Conservation (phyloP, 495 filamentous ascomycete genomes). For the Penicillium riverlandense region DNA sequence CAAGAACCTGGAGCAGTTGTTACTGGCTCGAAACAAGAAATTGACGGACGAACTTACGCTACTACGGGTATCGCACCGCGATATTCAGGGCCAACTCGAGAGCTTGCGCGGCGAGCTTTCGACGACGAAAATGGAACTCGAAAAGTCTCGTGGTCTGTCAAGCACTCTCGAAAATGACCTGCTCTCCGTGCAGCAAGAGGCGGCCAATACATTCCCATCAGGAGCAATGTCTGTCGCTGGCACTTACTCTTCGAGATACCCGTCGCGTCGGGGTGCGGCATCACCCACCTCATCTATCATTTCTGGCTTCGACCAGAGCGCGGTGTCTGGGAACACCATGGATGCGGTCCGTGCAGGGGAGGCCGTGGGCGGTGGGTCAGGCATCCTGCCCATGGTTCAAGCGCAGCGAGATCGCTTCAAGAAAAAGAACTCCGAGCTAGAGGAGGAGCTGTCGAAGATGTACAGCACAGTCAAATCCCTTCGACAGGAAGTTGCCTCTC, state of each 20-base stretch:
- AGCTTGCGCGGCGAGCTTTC: constrained; percentile 77
- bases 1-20: constrained; percentile 77
- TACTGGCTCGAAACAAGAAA: constrained; percentile 92
- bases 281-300: constrained; percentile 98
- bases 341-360: constrained; percentile 59
- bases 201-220: constrained; percentile 73
- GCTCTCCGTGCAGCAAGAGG: constrained; percentile 75
- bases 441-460: constrained; percentile 78
- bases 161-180: constrained; percentile 90
- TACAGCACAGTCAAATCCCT: constrained; percentile 79
- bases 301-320: constrained; percentile 73
- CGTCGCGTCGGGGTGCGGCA: constrained; percentile 58
- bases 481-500: constrained; percentile 80
- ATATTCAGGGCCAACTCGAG: constrained; percentile 74
- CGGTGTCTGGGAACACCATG: constrained; percentile 40
- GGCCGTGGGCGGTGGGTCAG: constrained; percentile 72
- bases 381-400: constrained; percentile 95
- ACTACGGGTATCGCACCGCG: constrained; percentile 87
- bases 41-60: constrained; percentile 88
- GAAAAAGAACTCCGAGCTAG: constrained; percentile 86
- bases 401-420: constrained; percentile 98
- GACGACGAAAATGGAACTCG: constrained; percentile 75
- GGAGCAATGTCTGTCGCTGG: constrained; percentile 86
- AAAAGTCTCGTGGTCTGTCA: constrained; percentile 76
- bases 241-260: constrained; percentile 80